Evolutionary conservation across 306 rosid species (phyloP), one percentile per base, ranked within the genome.

Genomic region (Malus sylvestris): DNA sequence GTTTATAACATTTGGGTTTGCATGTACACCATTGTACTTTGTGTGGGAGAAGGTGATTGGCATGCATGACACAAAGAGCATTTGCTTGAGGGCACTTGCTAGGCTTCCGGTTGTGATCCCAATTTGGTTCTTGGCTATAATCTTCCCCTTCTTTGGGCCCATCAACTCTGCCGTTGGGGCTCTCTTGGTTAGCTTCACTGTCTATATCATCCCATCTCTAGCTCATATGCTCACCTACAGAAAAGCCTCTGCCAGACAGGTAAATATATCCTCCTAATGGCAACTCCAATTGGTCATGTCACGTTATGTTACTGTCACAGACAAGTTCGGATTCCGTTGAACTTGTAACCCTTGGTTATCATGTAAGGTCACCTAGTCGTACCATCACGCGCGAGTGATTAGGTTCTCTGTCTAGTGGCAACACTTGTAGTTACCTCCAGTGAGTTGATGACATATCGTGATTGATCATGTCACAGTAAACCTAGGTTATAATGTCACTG

Each of bases 11-110:
- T 95, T 95, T 46, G 99, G 99, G 22, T 95, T 95, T 65, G 99
- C 99, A 13, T 84, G 97, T 76, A 95, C 99, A 20, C 99, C 99
- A n/a, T 51, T 95, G 82, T 95, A 95, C 87, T 95, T 95, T 65
- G 99, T 95, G 68, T 95, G 99, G 99, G 99, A 95, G 91, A 95
- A 95, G 85, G 97, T 91, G 77, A 92, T 95, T 29, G 99, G 98
- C 63, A 95, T 95, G 98, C 99, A 95, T 68, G 97, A 90, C 80
- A 87, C 99, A 30, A 95, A 25, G 71, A 95, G 99, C 87, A 76
- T 95, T 8, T 95, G 93, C 58, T 1, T 90, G 52, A 87, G 99
- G 82, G 99, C 99, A 33, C 53, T 92, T 16, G 99, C 90, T 52
- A 89, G 99, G 79, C 81, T 95, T 58, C 99, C 99, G 0, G 97